phyloP scores from a whole-genome alignment of 1,284 basidiomycete genomes.

The Sphagnurus paluster region DNA sequence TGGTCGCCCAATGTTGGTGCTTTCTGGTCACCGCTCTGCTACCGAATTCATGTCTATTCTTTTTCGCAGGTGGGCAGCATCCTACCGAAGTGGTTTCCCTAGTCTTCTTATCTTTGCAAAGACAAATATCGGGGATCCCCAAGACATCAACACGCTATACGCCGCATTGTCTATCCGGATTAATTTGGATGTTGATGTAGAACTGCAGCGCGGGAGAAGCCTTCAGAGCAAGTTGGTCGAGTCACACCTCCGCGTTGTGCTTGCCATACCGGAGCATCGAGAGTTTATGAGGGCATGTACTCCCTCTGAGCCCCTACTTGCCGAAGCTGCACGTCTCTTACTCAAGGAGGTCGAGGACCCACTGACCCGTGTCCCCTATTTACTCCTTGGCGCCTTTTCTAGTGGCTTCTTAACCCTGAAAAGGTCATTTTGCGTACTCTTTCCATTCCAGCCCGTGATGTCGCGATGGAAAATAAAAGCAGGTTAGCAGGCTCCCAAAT shows the following conservation, averaged over 20 bases:
- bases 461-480: too few relatives aligned
- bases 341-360: not conserved
- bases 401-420: not conserved
- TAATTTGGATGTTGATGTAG: constrained; percentile 11
- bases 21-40: too few relatives aligned
- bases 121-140: too few relatives aligned
- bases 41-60: too few relatives aligned
- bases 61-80: too few relatives aligned
- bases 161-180: constrained; percentile 7
- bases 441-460: not conserved
- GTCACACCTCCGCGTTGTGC: constrained; percentile 10
- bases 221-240: constrained; percentile 8
- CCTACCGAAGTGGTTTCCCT: too few relatives aligned
- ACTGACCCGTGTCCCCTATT: not conserved
- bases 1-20: too few relatives aligned
- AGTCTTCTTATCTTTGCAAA: too few relatives aligned
- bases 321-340: constrained; percentile 2
- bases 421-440: not conserved
- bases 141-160: not conserved
- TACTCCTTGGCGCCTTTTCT: not conserved
- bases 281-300: constrained; percentile 1
- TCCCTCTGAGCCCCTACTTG: constrained; percentile 5
- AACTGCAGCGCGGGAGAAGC: not conserved
- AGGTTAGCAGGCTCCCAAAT: too few relatives aligned
- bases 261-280: constrained; percentile 3